These are phyloP conservation scores for Entrophospora sp. DNA, from an alignment of 192 early-diverging fungal species.

Conservation along the genomic window DNA sequence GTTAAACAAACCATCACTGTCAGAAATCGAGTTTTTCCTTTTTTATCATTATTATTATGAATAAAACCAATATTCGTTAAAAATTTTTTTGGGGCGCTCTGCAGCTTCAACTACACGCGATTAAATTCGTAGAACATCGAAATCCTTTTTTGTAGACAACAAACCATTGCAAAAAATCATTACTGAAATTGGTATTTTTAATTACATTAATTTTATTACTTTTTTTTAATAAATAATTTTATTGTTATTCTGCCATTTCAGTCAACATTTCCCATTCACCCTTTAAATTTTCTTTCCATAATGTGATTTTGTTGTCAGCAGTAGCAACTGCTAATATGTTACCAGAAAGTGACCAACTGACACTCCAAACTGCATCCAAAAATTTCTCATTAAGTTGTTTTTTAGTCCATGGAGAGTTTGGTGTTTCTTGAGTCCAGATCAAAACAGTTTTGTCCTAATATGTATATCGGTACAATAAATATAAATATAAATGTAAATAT, in stretches of 20 bases:
- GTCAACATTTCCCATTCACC: slow-evolving; percentile 87
- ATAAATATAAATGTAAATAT: neutral
- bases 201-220: slow-evolving; percentile 16
- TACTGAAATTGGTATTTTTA: too few species aligned
- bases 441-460: slow-evolving; percentile 82
- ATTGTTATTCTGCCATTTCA: slow-evolving; percentile 51
- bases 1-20: too few species aligned
- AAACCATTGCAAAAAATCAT: too few species aligned
- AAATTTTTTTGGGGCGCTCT: too few species aligned
- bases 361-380: slow-evolving; percentile 95
- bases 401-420: slow-evolving; percentile 62
- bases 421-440: slow-evolving; percentile 88
- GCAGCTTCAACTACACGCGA: too few species aligned
- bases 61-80: too few species aligned
- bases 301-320: slow-evolving; percentile 92
- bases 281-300: slow-evolving; percentile 93
- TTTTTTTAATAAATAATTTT: too few species aligned
- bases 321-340: slow-evolving; percentile 94
- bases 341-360: slow-evolving; percentile 93
- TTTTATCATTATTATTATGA: too few species aligned
- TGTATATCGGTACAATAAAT: neutral
- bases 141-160: too few species aligned
- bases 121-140: too few species aligned
- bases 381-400: slow-evolving; percentile 72
- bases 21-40: too few species aligned